Conservation (phyloP, 139 green algal genomes). For the Pycnococcus provasolii region DNA sequence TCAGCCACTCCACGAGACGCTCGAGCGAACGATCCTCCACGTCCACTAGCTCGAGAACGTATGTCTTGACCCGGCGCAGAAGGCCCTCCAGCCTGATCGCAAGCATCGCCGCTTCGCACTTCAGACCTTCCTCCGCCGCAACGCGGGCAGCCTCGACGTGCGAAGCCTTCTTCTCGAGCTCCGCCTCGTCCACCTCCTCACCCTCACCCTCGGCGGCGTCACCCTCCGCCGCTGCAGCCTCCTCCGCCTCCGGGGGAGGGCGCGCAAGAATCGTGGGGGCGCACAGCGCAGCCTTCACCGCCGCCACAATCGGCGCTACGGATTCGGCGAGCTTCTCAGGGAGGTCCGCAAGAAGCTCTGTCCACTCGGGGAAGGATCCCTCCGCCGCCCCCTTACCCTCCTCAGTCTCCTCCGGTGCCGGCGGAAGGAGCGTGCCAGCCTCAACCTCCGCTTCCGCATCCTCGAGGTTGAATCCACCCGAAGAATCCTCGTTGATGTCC, state of each 20-base stretch:
- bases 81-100: background rate
- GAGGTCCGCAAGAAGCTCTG: background rate
- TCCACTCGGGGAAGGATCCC: background rate
- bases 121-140: background rate
- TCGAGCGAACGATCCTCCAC: background rate
- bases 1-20: slow-evolving; percentile 38
- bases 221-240: background rate
- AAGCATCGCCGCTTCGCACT: background rate
- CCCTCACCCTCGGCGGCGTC: background rate
- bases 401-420: slow-evolving; percentile 5
- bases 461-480: background rate
- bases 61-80: too few relatives aligned
- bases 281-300: background rate
- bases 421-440: background rate
- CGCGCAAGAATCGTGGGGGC: background rate
- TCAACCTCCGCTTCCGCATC: slow-evolving; percentile 13
- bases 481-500: background rate
- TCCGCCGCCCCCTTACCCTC: slow-evolving; percentile 7
- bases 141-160: background rate
- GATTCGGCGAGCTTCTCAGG: background rate
- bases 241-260: background rate
- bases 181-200: background rate
- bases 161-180: slow-evolving; percentile 1
- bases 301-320: background rate
- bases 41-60: background rate